These are phyloP conservation scores for Candida taoyuanica DNA, from an alignment of 805 yeast genomes.

Conservation along the genomic window DNA sequence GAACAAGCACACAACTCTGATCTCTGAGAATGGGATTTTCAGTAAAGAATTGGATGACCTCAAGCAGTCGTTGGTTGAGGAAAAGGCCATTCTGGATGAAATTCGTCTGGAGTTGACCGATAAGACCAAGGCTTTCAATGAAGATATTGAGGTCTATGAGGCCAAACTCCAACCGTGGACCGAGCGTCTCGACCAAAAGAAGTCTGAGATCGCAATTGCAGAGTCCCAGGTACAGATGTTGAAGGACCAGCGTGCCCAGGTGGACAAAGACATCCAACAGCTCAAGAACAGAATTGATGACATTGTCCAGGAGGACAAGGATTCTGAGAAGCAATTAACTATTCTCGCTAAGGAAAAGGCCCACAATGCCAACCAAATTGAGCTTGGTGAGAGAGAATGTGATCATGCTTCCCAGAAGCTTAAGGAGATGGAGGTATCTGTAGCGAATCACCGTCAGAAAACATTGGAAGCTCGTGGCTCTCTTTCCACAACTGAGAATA, in stretches of 20 bases:
- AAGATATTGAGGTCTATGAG: constrained; percentile 59
- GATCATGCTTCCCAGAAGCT: constrained; percentile 43
- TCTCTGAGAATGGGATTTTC: constrained; percentile 40
- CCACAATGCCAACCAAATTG: constrained; percentile 49
- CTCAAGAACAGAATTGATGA: constrained; percentile 41
- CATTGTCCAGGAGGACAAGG: constrained; percentile 44
- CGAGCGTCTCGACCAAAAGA: constrained; percentile 56
- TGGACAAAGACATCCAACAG: constrained; percentile 40
- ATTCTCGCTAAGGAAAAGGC: constrained; percentile 45
- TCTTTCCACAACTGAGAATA: constrained; percentile 54
- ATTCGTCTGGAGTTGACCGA: constrained; percentile 64
- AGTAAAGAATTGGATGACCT: constrained; percentile 43
- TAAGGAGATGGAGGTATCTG: constrained; percentile 47
- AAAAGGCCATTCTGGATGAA: constrained; percentile 52
- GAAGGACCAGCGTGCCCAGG: constrained; percentile 39
- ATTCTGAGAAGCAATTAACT: constrained; percentile 42
- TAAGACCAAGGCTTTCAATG: constrained; percentile 66
- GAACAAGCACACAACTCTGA: constrained; percentile 41
- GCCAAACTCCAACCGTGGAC: constrained; percentile 79
- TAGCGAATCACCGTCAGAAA: constrained; percentile 53
- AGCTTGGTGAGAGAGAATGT: constrained; percentile 55
- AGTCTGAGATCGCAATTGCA: constrained; percentile 60
- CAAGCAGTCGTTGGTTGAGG: constrained; percentile 41
- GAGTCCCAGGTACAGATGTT: constrained; percentile 61
- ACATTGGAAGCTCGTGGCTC: constrained; percentile 63